Evolutionary conservation across 1,284 basidiomycete species (phyloP).

Genomic region (Blastosporella zonata): DNA sequence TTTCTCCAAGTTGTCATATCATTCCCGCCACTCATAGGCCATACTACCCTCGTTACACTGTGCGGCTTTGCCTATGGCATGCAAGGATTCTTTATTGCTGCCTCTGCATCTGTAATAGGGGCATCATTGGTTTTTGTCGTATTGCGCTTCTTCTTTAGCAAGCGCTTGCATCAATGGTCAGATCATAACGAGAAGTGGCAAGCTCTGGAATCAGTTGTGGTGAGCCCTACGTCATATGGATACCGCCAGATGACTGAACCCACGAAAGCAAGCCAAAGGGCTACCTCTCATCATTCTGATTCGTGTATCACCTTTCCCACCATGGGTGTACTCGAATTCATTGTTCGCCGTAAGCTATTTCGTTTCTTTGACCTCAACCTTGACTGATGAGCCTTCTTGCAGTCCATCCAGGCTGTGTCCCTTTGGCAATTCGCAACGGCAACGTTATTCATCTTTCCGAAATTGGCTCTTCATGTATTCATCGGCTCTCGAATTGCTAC

Average conservation of each 20-base stretch:
- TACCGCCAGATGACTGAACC: constrained; percentile 5
- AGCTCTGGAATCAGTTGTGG: constrained; percentile 74
- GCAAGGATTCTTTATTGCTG: constrained; percentile 66
- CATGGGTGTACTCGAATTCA: constrained; percentile 79
- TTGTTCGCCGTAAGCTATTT: constrained; percentile 64
- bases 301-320: constrained; percentile 78
- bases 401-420: constrained; percentile 73
- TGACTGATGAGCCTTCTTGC: constrained; percentile 6
- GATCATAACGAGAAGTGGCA: constrained; percentile 67
- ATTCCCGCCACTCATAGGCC: constrained; percentile 78
- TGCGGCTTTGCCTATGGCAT: constrained; percentile 84
- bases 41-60: constrained; percentile 61
- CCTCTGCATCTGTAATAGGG: constrained; percentile 61
- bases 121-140: constrained; percentile 62
- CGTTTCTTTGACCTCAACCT: not conserved
- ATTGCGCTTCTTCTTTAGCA: constrained; percentile 59
- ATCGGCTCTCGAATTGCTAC: constrained; percentile 73
- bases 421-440: constrained; percentile 75
- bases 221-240: constrained; percentile 35
- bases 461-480: constrained; percentile 69
- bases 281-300: constrained; percentile 77
- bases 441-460: constrained; percentile 68
- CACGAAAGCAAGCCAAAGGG: constrained; percentile 58
- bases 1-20: constrained; percentile 53
- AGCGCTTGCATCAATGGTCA: constrained; percentile 55